Conservation (phyloP, 148 eudicot species). For the Rhododendron williamsianum region DNA sequence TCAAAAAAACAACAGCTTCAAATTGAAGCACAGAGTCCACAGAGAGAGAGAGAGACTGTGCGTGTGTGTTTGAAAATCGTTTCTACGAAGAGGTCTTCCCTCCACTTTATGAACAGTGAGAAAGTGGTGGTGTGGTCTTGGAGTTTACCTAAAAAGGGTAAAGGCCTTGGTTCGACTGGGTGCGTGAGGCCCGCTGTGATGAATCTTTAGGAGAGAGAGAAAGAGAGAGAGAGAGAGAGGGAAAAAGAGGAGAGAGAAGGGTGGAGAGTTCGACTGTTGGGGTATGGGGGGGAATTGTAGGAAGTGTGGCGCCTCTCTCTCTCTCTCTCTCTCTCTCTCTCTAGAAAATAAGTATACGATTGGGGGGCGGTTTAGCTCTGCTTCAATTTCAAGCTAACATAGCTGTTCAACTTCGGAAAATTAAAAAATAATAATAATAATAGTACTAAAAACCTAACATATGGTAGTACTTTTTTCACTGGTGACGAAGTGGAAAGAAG, state of each 20-base stretch:
- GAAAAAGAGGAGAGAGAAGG: not conserved
- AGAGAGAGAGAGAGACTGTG: not conserved
- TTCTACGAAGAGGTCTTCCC: slow-evolving; percentile 17
- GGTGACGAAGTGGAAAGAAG: not conserved
- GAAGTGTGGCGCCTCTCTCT: not conserved
- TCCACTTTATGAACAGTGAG: slow-evolving; percentile 13
- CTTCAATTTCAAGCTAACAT: slow-evolving; percentile 5
- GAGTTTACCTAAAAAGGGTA: not conserved
- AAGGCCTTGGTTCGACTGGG: not conserved
- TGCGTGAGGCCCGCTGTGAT: slow-evolving; percentile 1
- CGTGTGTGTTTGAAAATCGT: slow-evolving; percentile 18
- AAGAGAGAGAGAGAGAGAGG: not conserved
- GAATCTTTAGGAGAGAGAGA: slow-evolving; percentile 7
- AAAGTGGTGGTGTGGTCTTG: slow-evolving; percentile 6
- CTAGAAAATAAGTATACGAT: not conserved
- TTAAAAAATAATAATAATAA: not conserved
- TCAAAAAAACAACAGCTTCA: slow-evolving; percentile 50
- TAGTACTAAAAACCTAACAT: not conserved
- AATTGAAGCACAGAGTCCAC: slow-evolving; percentile 42
- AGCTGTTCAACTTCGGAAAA: not conserved
- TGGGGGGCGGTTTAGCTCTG: not conserved
- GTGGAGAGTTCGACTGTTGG: not conserved
- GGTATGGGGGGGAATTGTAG: not conserved
- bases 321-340: not conserved
- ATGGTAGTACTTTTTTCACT: not conserved